A percentile compares a stretch with the other conserved stretches of the same genome.
These are phyloP conservation scores for Pythium phragmitis DNA, from an alignment of 352 stramenopile genomes.

Conservation along the genomic window DNA sequence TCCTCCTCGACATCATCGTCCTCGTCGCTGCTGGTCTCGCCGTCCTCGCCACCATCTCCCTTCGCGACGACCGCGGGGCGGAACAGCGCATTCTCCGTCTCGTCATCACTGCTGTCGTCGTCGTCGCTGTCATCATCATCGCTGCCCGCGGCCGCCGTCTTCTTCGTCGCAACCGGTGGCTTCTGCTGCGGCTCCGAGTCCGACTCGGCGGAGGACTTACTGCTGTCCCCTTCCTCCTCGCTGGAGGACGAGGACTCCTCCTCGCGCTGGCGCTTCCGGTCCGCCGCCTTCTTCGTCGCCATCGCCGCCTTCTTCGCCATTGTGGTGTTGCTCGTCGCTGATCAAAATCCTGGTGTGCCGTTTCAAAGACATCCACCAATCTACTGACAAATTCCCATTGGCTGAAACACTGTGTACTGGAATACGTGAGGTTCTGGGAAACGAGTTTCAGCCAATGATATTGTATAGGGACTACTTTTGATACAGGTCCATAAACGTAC, in stretches of 20 bases:
- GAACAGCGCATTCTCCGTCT: slow-evolving; percentile 80
- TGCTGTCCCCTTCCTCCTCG: slow-evolving; percentile 14
- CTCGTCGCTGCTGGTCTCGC: slow-evolving; percentile 26
- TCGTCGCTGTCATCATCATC: slow-evolving; percentile 11
- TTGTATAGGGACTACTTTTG: too few species aligned
- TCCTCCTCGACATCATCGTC: slow-evolving; percentile 35
- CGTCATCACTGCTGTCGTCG: slow-evolving; percentile 38
- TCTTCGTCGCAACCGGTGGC: neutral
- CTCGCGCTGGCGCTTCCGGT: slow-evolving; percentile 41
- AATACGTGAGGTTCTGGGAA: too few species aligned
- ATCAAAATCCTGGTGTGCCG: slow-evolving; percentile 11
- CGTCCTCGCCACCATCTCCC: slow-evolving; percentile 7
- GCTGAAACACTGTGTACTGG: neutral
- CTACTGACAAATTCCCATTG: neutral
- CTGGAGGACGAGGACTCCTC: slow-evolving; percentile 18
- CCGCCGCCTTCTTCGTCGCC: slow-evolving; percentile 18
- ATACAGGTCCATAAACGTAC: too few species aligned
- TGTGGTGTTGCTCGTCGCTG: slow-evolving; percentile 2
- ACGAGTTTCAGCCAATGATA: too few species aligned
- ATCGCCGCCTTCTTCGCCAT: slow-evolving; percentile 21
- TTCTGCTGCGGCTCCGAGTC: slow-evolving; percentile 13
- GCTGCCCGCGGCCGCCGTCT: slow-evolving; percentile 3
- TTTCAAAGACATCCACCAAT: slow-evolving; percentile 26
- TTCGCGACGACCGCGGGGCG: slow-evolving; percentile 33
- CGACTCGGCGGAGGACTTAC: slow-evolving; percentile 7